Conservation (phyloP, 495 filamentous ascomycete genomes). For the Terfezia claveryi region DNA sequence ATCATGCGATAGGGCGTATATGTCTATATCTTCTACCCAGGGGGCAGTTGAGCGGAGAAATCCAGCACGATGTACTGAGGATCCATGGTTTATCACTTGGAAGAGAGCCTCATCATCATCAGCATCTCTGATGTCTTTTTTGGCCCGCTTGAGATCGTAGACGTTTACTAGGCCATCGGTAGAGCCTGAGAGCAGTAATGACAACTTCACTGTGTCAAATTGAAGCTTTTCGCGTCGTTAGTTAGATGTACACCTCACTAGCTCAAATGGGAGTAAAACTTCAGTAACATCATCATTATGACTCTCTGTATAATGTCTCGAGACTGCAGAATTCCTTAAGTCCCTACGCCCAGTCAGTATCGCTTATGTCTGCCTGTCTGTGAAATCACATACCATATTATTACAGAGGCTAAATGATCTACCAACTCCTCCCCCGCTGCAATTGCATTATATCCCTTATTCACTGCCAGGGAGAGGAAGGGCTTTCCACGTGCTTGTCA, state of each 20-base stretch:
- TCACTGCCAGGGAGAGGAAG: background rate
- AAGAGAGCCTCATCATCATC: slow-evolving; percentile 74
- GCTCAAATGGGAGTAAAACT: slow-evolving; percentile 22
- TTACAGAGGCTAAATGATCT: slow-evolving; percentile 46
- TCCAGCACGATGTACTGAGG: slow-evolving; percentile 63
- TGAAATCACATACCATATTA: slow-evolving; percentile 39
- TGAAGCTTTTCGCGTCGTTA: background rate
- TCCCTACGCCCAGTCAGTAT: background rate
- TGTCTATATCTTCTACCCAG: slow-evolving; percentile 25
- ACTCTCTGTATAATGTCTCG: slow-evolving; percentile 50
- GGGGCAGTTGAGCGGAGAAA: slow-evolving; percentile 30
- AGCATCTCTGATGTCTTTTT: slow-evolving; percentile 28
- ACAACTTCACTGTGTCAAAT: slow-evolving; percentile 28
- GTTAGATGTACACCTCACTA: background rate
- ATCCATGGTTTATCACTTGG: slow-evolving; percentile 68
- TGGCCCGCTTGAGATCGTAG: slow-evolving; percentile 31
- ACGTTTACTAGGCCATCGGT: slow-evolving; percentile 85
- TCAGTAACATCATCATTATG: slow-evolving; percentile 86
- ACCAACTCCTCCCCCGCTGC: slow-evolving; percentile 62
- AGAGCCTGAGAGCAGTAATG: slow-evolving; percentile 49
- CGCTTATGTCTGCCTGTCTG: background rate
- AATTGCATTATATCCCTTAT: slow-evolving; percentile 21
- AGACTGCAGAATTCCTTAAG: background rate
- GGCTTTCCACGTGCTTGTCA: background rate
- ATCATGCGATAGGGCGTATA: slow-evolving; percentile 61